Evolutionary conservation across 2,329 filamentous ascomycete species (phyloP).

Genomic region (Pseudogymnoascus sp.): DNA sequence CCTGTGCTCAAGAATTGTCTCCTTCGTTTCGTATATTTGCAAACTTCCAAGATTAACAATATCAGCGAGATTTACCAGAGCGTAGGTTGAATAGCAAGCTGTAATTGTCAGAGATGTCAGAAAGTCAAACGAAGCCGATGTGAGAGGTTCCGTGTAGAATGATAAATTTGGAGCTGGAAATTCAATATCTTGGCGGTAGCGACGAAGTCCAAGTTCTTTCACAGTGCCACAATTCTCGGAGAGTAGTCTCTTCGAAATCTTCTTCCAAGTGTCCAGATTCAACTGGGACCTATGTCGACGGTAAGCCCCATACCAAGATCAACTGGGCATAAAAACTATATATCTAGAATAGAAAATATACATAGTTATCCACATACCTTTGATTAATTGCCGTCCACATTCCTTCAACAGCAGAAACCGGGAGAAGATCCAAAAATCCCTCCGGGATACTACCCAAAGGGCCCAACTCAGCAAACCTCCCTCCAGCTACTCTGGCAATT

Average conservation of each 20-base stretch:
- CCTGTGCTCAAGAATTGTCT: background rate
- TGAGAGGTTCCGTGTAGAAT: constrained; percentile 22
- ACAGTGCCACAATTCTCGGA: constrained; percentile 13
- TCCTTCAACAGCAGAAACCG: constrained; percentile 12
- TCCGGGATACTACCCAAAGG: background rate
- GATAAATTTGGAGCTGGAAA: constrained; percentile 19
- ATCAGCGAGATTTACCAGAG: constrained; percentile 25
- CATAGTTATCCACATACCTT: constrained; percentile 16
- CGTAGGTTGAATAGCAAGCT: constrained; percentile 17
- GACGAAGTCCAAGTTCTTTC: constrained; percentile 15
- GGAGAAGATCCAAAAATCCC: background rate
- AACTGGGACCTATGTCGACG: constrained; percentile 17
- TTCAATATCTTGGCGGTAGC: constrained; percentile 21
- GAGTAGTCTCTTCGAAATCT: constrained; percentile 23
- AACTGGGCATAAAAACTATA: background rate
- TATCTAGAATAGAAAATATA: background rate
- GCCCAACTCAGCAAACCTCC: background rate
- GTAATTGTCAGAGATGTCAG: constrained; percentile 27
- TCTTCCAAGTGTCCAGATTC: constrained; percentile 23
- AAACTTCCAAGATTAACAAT: constrained; percentile 26
- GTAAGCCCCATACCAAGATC: background rate
- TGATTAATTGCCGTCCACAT: constrained; percentile 20
- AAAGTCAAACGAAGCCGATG: constrained; percentile 25
- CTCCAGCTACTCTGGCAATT: background rate
- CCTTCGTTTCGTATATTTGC: constrained; percentile 21